These are phyloP conservation scores for Parasitella parasitica DNA, from an alignment of 371 early-diverging fungal species.

Conservation along the genomic window DNA sequence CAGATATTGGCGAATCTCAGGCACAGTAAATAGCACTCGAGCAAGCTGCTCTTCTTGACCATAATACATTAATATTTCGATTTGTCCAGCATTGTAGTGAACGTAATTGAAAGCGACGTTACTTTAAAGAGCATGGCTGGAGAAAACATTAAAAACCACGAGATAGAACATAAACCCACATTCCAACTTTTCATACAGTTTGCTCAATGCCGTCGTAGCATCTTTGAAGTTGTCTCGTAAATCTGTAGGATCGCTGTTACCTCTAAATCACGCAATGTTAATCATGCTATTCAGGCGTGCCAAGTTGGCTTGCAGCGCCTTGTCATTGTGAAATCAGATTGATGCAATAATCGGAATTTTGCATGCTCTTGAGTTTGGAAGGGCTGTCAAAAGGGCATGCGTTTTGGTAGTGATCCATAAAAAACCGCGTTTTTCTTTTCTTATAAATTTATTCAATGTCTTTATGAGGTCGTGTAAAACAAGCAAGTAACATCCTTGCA, in stretches of 20 bases:
- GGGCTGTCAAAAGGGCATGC: constrained; percentile 35
- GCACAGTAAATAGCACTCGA: constrained; percentile 55
- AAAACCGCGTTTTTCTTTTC: constrained; percentile 47
- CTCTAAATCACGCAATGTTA: constrained; percentile 36
- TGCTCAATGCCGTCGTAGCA: constrained; percentile 6
- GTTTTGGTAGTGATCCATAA: constrained; percentile 46
- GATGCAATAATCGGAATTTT: constrained; percentile 38
- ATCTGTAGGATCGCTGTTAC: constrained; percentile 12
- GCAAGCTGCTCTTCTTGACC: constrained; percentile 41
- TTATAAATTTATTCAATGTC: constrained; percentile 45
- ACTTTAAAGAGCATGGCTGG: constrained; percentile 34
- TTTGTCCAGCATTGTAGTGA: constrained; percentile 53
- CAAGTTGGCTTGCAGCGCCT: constrained; percentile 17
- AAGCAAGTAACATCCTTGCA: constrained; percentile 40
- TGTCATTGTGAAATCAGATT: constrained; percentile 29
- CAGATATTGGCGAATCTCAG: constrained; percentile 53
- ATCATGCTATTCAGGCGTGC: constrained; percentile 42
- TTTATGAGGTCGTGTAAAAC: constrained; percentile 43
- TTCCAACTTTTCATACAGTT: constrained; percentile 30
- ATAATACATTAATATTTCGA: constrained; percentile 55
- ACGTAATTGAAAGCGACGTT: constrained; percentile 43
- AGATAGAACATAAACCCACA: constrained; percentile 46
- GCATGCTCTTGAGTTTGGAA: not conserved
- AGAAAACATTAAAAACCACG: constrained; percentile 38
- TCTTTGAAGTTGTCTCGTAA: constrained; percentile 23